These are phyloP conservation scores for Phaeosphaeriaceae sp. DNA, from an alignment of 2,329 filamentous ascomycete species.

Conservation along the genomic window DNA sequence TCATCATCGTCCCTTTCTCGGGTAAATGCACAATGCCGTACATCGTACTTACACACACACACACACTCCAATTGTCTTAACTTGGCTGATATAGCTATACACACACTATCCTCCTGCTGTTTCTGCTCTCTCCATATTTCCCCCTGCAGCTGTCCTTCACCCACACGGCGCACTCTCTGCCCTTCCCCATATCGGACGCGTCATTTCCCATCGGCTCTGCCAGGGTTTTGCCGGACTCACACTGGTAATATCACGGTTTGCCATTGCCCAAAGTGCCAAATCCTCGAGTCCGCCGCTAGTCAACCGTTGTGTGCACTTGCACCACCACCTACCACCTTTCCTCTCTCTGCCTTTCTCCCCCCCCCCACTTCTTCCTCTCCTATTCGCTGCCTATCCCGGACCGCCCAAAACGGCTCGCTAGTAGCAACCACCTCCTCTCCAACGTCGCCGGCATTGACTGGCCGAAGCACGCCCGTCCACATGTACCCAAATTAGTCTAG, in stretches of 20 bases:
- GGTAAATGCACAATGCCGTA: constrained; percentile 26
- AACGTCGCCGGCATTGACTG: constrained; percentile 33
- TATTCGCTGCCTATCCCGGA: constrained; percentile 29
- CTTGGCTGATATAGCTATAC: constrained; percentile 23
- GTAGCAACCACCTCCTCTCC: constrained; percentile 17
- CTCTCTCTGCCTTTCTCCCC: no score
- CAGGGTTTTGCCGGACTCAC: no score
- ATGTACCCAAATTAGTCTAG: constrained; percentile 22
- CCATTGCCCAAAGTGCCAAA: constrained; percentile 11
- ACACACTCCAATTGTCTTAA: constrained; percentile 12
- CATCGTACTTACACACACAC: background rate
- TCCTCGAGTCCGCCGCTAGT: constrained; percentile 36
- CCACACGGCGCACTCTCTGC: constrained; percentile 22
- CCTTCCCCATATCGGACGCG: constrained; percentile 23
- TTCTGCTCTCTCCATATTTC: constrained; percentile 27
- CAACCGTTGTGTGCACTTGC: constrained; percentile 44
- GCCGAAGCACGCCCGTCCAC: constrained; percentile 27
- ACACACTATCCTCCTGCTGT: constrained; percentile 15
- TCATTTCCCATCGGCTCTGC: constrained; percentile 11
- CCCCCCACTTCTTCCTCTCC: no score
- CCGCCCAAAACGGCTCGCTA: constrained; percentile 40
- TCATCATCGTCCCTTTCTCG: constrained; percentile 24
- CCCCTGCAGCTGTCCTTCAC: constrained; percentile 32
- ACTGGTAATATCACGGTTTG: constrained; percentile 4
- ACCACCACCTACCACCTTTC: constrained; percentile 35